Conservation (phyloP, 352 stramenopile species). For the Paralagenidium karlingii region DNA sequence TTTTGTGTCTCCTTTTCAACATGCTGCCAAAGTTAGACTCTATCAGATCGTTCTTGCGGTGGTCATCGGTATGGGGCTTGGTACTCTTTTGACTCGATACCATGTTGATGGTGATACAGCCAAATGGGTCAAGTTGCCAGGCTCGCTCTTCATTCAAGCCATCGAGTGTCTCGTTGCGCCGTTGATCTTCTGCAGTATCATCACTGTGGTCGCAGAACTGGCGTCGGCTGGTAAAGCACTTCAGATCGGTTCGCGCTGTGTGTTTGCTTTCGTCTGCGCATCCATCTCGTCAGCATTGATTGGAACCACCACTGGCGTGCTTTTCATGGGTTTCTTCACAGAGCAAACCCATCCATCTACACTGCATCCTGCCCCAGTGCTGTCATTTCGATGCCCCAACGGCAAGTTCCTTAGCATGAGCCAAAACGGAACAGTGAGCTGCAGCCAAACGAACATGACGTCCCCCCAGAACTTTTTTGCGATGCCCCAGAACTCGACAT, state of each 20-base stretch:
- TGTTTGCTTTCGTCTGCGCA: conserved; percentile 19
- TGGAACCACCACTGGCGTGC: conserved; percentile 17
- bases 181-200: conserved; percentile 27
- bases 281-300: conserved; percentile 11
- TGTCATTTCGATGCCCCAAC: conserved; percentile 6
- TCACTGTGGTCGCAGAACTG: conserved; percentile 29
- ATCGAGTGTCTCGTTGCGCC: conserved; percentile 29
- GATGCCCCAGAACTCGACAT: conserved; percentile 4
- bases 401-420: not conserved
- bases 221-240: conserved; percentile 17
- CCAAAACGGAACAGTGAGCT: not conserved
- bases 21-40: no score
- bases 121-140: conserved; percentile 22
- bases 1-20: no score
- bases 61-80: conserved; percentile 24
- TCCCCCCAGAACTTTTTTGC: conserved; percentile 10
- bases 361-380: no score
- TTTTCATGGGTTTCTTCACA: conserved; percentile 17
- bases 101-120: conserved; percentile 16
- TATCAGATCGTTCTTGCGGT: conserved; percentile 20
- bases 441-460: not conserved
- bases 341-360: no score
- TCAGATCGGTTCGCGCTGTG: conserved; percentile 13
- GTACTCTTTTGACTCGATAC: conserved; percentile 24
- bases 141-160: conserved; percentile 31